A percentile compares a stretch with the other conserved stretches of the same genome.
Conservation (phyloP, 2,329 filamentous ascomycete genomes). For the Pestalotiopsis fici region DNA sequence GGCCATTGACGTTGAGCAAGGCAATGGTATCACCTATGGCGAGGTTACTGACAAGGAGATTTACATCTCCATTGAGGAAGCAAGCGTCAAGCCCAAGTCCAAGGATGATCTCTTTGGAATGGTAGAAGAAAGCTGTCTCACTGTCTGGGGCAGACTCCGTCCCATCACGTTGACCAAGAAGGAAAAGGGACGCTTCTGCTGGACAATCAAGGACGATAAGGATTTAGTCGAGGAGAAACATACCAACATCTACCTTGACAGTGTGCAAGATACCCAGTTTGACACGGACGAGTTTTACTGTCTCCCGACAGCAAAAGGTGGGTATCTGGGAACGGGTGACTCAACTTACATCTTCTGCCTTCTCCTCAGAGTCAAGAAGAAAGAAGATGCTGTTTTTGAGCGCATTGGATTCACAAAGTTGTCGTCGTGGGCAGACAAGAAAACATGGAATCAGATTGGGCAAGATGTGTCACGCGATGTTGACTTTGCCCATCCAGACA, state of each 20-base stretch:
- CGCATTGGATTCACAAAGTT: not conserved
- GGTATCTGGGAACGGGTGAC: not conserved
- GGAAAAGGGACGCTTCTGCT: not conserved
- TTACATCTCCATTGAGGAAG: not conserved
- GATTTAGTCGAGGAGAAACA: not conserved
- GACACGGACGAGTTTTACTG: not conserved
- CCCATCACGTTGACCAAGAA: not conserved
- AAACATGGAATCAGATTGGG: not conserved
- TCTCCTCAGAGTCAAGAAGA: accelerated
- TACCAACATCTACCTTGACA: not conserved
- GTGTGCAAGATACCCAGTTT: not conserved
- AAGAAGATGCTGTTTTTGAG: not conserved
- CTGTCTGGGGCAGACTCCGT: not conserved
- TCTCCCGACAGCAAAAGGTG: not conserved
- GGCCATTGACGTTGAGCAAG: not conserved
- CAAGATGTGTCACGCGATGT: not conserved
- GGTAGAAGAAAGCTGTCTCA: not conserved
- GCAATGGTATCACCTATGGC: not conserved
- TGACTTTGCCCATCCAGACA: not conserved
- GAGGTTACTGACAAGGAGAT: not conserved
- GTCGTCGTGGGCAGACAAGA: not conserved
- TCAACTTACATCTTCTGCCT: not conserved
- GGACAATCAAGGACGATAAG: not conserved
- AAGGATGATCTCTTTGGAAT: not conserved
- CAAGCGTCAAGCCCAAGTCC: not conserved